Conservation (phyloP, 1,284 basidiomycete genomes). For the Megacollybia platyphylla region DNA sequence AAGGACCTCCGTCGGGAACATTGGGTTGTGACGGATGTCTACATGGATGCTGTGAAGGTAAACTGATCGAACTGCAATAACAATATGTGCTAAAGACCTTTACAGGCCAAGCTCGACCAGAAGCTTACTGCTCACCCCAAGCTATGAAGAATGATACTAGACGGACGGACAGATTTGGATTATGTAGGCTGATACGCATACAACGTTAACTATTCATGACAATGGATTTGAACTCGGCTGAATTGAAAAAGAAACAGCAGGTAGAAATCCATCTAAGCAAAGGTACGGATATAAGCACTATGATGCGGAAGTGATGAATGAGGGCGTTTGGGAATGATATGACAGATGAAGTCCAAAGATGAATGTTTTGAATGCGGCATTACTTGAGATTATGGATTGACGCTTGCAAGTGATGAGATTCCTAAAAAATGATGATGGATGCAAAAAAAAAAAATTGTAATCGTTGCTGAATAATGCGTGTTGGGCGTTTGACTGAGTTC, state of each 20-base stretch:
- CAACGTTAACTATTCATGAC: too few species aligned
- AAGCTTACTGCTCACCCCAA: slow-evolving; percentile 23
- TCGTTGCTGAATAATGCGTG: not conserved
- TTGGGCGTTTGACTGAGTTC: not conserved
- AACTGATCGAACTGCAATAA: slow-evolving; percentile 14
- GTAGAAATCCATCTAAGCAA: too few species aligned
- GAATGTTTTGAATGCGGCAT: too few species aligned
- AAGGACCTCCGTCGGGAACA: slow-evolving; percentile 85
- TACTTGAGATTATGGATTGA: not conserved
- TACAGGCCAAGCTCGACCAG: slow-evolving; percentile 42
- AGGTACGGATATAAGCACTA: too few species aligned
- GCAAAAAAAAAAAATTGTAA: not conserved
- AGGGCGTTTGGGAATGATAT: too few species aligned
- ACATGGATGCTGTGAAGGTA: slow-evolving; percentile 84
- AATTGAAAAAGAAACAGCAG: too few species aligned
- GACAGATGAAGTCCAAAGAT: too few species aligned
- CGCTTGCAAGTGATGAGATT: not conserved
- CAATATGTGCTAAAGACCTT: not conserved
- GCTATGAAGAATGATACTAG: not conserved
- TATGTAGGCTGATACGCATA: too few species aligned
- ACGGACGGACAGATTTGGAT: too few species aligned
- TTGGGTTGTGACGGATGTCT: slow-evolving; percentile 87
- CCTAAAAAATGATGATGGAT: not conserved
- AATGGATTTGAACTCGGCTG: too few species aligned
- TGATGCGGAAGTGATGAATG: too few species aligned